Conservation (phyloP, 75 land plant species). For the Selaginella tamariscina region DNA sequence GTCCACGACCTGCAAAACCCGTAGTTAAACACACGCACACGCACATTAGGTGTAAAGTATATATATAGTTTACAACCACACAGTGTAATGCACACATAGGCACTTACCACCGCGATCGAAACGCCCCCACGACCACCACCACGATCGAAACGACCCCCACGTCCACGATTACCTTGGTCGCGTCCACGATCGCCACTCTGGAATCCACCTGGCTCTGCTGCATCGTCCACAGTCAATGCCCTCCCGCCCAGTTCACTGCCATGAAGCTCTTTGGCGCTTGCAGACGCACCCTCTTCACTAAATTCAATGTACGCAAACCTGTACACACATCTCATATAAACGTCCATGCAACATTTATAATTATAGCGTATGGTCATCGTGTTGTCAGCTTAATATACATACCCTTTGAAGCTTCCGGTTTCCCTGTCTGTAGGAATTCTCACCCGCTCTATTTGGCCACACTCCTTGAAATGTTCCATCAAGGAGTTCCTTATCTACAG, state of each 20-base stretch:
- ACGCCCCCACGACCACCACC: slow-evolving; percentile 13
- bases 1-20: background rate
- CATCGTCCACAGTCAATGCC: slow-evolving; percentile 21
- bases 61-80: background rate
- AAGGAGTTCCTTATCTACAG: slow-evolving; percentile 51
- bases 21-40: too few relatives aligned
- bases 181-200: slow-evolving; percentile 16
- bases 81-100: background rate
- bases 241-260: slow-evolving; percentile 26
- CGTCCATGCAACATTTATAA: background rate
- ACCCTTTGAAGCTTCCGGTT: slow-evolving; percentile 69
- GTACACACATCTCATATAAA: background rate
- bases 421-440: slow-evolving; percentile 68
- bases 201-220: background rate
- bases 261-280: slow-evolving; percentile 19
- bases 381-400: background rate
- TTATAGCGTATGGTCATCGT: background rate
- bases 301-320: slow-evolving; percentile 31
- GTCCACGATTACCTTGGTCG: slow-evolving; percentile 9
- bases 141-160: slow-evolving; percentile 11
- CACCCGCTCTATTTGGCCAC: slow-evolving; percentile 52
- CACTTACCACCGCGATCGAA: background rate
- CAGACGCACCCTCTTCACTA: slow-evolving; percentile 8
- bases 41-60: background rate
- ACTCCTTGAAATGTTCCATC: slow-evolving; percentile 50